phyloP scores from a whole-genome alignment of 2,329 filamentous ascomycete species.

The Colletotrichum tropicale region DNA sequence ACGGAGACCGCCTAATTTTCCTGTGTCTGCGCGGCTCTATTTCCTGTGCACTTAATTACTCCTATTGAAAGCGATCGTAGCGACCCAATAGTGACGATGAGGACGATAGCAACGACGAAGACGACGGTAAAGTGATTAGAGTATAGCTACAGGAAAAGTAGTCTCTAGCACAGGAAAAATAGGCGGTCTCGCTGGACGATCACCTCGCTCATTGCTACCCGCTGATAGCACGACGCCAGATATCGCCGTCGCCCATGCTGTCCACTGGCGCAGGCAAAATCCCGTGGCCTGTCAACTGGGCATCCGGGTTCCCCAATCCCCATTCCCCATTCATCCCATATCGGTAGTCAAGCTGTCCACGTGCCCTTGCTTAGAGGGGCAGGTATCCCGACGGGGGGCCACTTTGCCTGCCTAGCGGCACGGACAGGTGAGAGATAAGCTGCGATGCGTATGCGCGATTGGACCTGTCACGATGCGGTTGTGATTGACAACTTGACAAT shows the following conservation, averaged over 20 bases:
- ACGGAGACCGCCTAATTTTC: too few relatives aligned
- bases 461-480: background rate
- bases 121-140: too few relatives aligned
- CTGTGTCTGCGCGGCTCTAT: too few relatives aligned
- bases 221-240: background rate
- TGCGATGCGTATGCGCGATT: background rate
- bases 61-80: too few relatives aligned
- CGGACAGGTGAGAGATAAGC: background rate
- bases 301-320: background rate
- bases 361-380: background rate
- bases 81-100: too few relatives aligned
- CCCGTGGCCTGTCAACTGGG: background rate
- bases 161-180: too few relatives aligned
- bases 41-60: too few relatives aligned
- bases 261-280: background rate
- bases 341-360: background rate
- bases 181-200: background rate
- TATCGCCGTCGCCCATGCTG: conserved; percentile 11
- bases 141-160: too few relatives aligned
- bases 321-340: background rate
- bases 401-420: background rate
- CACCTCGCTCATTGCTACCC: background rate
- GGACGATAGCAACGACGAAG: too few relatives aligned
- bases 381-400: background rate
- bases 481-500: background rate